Base-by-base conservation (phyloP, 2,329 filamentous ascomycete species). In the Chrysoporthe austroafricana region DNA sequence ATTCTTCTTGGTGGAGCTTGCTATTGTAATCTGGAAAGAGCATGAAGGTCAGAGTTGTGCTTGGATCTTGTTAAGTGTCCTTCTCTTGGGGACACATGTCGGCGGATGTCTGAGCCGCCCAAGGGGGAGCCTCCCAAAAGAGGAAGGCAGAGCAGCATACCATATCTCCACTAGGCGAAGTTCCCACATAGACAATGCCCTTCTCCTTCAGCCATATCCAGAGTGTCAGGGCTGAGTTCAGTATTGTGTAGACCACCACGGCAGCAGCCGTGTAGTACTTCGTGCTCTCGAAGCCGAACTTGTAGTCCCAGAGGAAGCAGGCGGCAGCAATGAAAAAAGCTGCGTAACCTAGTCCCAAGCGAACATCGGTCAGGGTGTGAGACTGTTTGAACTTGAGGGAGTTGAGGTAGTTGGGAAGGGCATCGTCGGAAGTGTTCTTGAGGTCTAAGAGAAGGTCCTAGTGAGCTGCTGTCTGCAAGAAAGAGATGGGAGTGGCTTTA, bases 361-460 rank as follows among this genome's bases (percentile, higher is more conserved):
- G 92, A 60, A 96, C 87, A 76, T 98, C 94, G 74, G 90, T 88
- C 60, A 96, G 89, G 67, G 81, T 85, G 81, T 98, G 91, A 71
- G 91, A 90, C 80, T 97, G 94, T 71, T 83, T 86, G 84, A 97
- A 97, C 72, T 85, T 90, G 77, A 98, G 89, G 43, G 89, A 92
- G 80, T 93, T 95, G 71, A 99, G 89, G 83, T 98, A 98, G 81
- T 96, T 94, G 68, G 92, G 89, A 69, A 99, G 90, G 67, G 94
- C 93, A 81, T 99, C 96, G 82, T 99, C 96, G 72, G 92, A 93
- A 50, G 94, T 96, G 82, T 96, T 97, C 81, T 98, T 98, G 71
- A 99, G 90, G 78, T 98, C 96, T 97, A 77, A 32, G 44, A 52
- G 34, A 63, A 67, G 32, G 39, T 66, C 62, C 69, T 56, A 63